Evolutionary conservation across 495 filamentous ascomycete species (phyloP), one percentile per base, ranked within the genome.

Genomic region (Talaromyces stipitatus): DNA sequence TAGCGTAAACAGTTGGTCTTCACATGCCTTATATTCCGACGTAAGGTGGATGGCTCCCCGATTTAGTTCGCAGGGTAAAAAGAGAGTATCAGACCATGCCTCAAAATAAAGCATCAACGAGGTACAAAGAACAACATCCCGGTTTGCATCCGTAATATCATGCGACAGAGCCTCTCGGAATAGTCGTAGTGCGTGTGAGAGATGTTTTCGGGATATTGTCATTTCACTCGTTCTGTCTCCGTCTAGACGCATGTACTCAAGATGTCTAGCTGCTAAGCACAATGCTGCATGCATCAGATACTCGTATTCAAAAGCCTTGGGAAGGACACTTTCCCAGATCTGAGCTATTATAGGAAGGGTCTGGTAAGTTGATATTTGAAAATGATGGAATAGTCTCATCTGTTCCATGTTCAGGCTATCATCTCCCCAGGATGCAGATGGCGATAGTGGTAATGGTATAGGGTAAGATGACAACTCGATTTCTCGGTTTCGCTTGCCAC

Each of bases 271-370:
- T 12, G 50, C 27, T 7, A 54, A 18, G 20, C 50, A 54, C 8
- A 54, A 10, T 6, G 30, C 50, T 9, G 50, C 50, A 54, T 54
- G 28, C 50, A 54, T 54, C 27, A 54, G 50, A 54, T 54, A 36
- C 9, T 36, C 50, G 22, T 38, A 36, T 24, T 54, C 29, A 18
- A 54, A 54, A 2, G 50, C 50, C n/a, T 30, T 29, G 2, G 27
- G 18, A 33, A 54, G 27, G 11, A 28, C 27, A 14, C 30, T 12
- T 38, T 54, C 30, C 50, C 50, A 54, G 12, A 54, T 20, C 14
- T 29, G 50, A 30, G 27, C 27, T 11, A 54, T 22, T 8, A 54
- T 9, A 6, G 50, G 50, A 20, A 54, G 50, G 29, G 50, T 38
- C 4, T 36, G 50, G 2, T 54, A n/a, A 18, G 50, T 54, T 20